phyloP scores from a whole-genome alignment of 2,329 filamentous ascomycete species.

The Xylariaceae sp. region DNA sequence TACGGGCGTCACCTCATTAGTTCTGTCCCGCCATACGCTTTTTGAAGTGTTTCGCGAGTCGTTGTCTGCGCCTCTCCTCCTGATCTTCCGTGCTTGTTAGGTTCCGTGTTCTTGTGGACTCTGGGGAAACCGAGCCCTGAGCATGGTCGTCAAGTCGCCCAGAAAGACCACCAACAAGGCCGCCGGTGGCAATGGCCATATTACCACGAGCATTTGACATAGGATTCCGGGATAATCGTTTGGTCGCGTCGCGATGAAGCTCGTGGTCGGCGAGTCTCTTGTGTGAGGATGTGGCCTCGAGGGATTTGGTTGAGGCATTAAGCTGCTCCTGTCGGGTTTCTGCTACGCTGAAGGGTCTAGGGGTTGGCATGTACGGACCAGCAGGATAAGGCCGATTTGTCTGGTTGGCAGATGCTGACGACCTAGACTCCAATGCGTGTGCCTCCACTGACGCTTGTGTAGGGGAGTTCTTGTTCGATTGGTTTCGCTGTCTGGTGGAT shows the following conservation, averaged over 20 bases:
- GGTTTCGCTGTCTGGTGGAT: background rate
- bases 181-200: constrained; percentile 7
- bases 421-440: background rate
- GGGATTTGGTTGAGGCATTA: constrained; percentile 7
- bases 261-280: constrained; percentile 14
- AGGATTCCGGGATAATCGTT: constrained; percentile 7
- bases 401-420: constrained; percentile 1
- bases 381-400: background rate
- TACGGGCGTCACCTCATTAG: constrained; percentile 10
- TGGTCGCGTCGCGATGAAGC: constrained; percentile 5
- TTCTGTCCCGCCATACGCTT: constrained; percentile 7
- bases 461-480: background rate
- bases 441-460: background rate
- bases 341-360: constrained; percentile 1
- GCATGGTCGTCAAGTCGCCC: background rate
- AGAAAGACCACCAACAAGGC: constrained; percentile 6
- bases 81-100: constrained; percentile 2
- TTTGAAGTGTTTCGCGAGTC: constrained; percentile 15
- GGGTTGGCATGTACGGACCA: background rate
- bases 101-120: background rate
- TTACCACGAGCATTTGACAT: background rate
- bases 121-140: background rate
- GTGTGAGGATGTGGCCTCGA: constrained; percentile 12
- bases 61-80: constrained; percentile 12
- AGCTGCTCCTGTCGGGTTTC: constrained; percentile 5